Conservation (phyloP, 2,329 filamentous ascomycete genomes). For the Orbilia blumenaviensis region DNA sequence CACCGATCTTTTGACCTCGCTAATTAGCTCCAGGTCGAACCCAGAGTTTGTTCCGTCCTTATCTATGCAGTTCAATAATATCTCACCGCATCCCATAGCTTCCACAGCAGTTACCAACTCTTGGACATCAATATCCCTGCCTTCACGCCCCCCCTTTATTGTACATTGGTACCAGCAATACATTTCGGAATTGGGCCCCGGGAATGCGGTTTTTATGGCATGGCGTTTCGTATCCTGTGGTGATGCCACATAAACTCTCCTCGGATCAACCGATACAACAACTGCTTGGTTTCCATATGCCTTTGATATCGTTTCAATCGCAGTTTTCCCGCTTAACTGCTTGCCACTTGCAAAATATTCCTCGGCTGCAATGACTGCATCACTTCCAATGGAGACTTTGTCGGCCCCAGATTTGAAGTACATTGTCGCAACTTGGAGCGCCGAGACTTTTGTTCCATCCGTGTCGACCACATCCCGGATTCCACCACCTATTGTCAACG, state of each 20-base stretch:
- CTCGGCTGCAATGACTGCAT: constrained; percentile 91
- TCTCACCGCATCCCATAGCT: constrained; percentile 93
- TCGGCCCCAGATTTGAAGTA: constrained; percentile 98
- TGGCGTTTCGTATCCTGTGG: constrained; percentile 77
- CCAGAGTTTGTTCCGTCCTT: constrained; percentile 93
- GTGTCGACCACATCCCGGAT: constrained; percentile 92
- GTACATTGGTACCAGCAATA: constrained; percentile 98
- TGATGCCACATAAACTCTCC: constrained; percentile 81
- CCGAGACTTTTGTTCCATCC: constrained; percentile 84
- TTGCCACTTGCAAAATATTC: constrained; percentile 75
- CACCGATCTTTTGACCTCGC: constrained; percentile 84
- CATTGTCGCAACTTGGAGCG: constrained; percentile 90
- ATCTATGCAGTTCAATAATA: constrained; percentile 97
- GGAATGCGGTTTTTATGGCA: constrained; percentile 74
- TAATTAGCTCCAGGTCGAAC: constrained; percentile 91
- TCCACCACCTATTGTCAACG: constrained; percentile 92
- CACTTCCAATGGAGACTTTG: constrained; percentile 95
- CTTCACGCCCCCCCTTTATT: constrained; percentile 92
- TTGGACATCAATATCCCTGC: constrained; percentile 89
- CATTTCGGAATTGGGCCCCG: constrained; percentile 78
- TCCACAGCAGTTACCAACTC: constrained; percentile 89
- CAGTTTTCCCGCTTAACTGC: constrained; percentile 79
- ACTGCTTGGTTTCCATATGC: constrained; percentile 98
- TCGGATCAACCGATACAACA: constrained; percentile 93
- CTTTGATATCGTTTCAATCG: constrained; percentile 91